A percentile compares a stretch with the other conserved stretches of the same genome.
These are phyloP conservation scores for Neophaeococcomyces mojaviensis DNA, from an alignment of 2,329 filamentous ascomycete genomes.

Conservation along the genomic window DNA sequence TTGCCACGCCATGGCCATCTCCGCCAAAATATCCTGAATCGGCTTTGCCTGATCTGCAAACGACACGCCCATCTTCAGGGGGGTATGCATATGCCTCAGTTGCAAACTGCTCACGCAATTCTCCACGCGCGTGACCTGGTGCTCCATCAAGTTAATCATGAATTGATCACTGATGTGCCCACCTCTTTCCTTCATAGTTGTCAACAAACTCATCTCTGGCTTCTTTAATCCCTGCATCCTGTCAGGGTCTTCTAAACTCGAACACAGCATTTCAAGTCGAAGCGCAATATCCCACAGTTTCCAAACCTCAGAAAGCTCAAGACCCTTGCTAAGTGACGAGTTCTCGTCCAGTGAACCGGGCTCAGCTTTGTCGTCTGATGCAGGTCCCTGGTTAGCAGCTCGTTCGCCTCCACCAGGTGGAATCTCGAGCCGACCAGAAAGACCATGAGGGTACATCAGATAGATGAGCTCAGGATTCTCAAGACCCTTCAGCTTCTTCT, in stretches of 20 bases:
- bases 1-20: slow-evolving; percentile 23
- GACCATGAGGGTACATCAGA: slow-evolving; percentile 83
- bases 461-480: slow-evolving; percentile 94
- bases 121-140: slow-evolving; percentile 93
- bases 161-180: slow-evolving; percentile 85
- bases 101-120: slow-evolving; percentile 73
- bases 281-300: slow-evolving; percentile 81
- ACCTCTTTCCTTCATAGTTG: slow-evolving; percentile 62
- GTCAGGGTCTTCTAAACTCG: slow-evolving; percentile 64
- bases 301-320: slow-evolving; percentile 83
- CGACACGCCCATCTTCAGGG: slow-evolving; percentile 53
- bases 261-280: slow-evolving; percentile 87
- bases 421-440: slow-evolving; percentile 59
- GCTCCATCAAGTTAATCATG: slow-evolving; percentile 81
- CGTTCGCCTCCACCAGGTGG: slow-evolving; percentile 22
- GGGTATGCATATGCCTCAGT: slow-evolving; percentile 69
- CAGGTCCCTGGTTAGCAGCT: slow-evolving; percentile 33
- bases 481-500: slow-evolving; percentile 89
- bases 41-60: slow-evolving; percentile 69
- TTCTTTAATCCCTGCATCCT: slow-evolving; percentile 56
- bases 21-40: slow-evolving; percentile 61
- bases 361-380: slow-evolving; percentile 38
- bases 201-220: slow-evolving; percentile 75
- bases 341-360: slow-evolving; percentile 57
- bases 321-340: slow-evolving; percentile 54